phyloP scores from a whole-genome alignment of 2,329 filamentous ascomycete species.

The Sporothrix brunneoviolacea region DNA sequence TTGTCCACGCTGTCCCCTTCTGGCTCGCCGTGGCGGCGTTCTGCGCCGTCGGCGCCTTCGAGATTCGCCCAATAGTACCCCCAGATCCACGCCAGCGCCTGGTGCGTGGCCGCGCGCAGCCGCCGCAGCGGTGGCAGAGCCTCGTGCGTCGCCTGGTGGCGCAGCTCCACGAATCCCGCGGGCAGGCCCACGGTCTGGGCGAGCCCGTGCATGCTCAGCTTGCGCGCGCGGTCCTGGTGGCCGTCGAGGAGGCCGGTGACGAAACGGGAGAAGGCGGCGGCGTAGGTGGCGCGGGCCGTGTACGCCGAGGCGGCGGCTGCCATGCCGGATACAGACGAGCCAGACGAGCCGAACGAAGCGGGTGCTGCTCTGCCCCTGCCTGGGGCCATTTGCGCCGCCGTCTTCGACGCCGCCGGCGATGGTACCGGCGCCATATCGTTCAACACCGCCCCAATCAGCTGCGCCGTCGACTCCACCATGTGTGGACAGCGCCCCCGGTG shows the following conservation, averaged over 20 bases:
- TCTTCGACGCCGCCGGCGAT: not conserved
- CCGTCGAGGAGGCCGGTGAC: slow-evolving; percentile 74
- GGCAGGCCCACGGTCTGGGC: slow-evolving; percentile 63
- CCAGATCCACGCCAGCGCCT: slow-evolving; percentile 81
- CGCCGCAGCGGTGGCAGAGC: slow-evolving; percentile 71
- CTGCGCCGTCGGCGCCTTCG: slow-evolving; percentile 5
- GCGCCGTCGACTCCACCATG: slow-evolving; percentile 70
- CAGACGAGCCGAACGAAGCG: no score
- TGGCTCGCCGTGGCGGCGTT: slow-evolving; percentile 5
- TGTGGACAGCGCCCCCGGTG: slow-evolving; percentile 69
- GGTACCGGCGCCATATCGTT: slow-evolving; percentile 40
- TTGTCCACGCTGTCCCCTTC: not conserved
- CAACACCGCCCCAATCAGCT: slow-evolving; percentile 62
- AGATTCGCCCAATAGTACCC: slow-evolving; percentile 72
- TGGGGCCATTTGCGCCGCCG: no score
- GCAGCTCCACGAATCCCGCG: slow-evolving; percentile 76
- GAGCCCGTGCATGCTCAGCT: slow-evolving; percentile 66
- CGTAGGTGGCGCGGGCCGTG: slow-evolving; percentile 46
- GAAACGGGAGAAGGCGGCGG: slow-evolving; percentile 63
- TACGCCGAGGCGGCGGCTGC: slow-evolving; percentile 17
- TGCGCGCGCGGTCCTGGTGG: slow-evolving; percentile 60
- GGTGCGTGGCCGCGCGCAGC: slow-evolving; percentile 60
- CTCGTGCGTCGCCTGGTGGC: slow-evolving; percentile 87
- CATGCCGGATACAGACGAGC: not conserved
- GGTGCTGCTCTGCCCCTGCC: no score